Conservation (phyloP, 257 asterid genomes). For the Eustoma russellianum region DNA sequence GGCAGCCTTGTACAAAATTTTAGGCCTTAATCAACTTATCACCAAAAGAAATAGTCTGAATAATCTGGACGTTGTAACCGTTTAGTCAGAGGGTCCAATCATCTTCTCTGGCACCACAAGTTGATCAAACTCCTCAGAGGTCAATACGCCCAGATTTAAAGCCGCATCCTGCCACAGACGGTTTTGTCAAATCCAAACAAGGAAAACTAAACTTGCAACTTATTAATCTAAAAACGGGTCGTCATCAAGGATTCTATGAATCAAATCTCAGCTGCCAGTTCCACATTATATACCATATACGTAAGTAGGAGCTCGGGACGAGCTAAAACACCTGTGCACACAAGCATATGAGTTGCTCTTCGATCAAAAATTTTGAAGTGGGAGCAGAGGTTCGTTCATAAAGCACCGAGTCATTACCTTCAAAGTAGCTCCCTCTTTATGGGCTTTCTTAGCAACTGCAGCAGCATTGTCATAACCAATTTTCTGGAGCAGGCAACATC, state of each 20-base stretch:
- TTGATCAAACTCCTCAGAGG: slow-evolving; percentile 60
- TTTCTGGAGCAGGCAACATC: slow-evolving; percentile 46
- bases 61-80: neutral
- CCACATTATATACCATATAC: neutral
- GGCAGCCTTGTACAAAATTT: too few relatives aligned
- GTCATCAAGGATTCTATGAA: neutral
- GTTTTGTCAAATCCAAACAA: slow-evolving; percentile 4
- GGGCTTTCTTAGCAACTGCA: slow-evolving; percentile 95
- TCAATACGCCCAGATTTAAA: slow-evolving; percentile 67
- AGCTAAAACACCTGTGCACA: neutral
- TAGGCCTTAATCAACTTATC: too few relatives aligned
- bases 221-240: neutral
- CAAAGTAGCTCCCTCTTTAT: slow-evolving; percentile 86
- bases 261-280: too few relatives aligned
- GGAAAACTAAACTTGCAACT: neutral
- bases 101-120: slow-evolving; percentile 91
- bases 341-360: neutral
- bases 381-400: neutral
- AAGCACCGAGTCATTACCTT: slow-evolving; percentile 39
- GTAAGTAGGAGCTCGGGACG: neutral
- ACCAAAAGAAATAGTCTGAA: too few relatives aligned
- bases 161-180: slow-evolving; percentile 69
- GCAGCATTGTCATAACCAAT: slow-evolving; percentile 97
- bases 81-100: slow-evolving; percentile 76
- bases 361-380: neutral